These are phyloP conservation scores for Incumbomyces delicatus DNA, from an alignment of 2,329 filamentous ascomycete genomes.

Conservation along the genomic window DNA sequence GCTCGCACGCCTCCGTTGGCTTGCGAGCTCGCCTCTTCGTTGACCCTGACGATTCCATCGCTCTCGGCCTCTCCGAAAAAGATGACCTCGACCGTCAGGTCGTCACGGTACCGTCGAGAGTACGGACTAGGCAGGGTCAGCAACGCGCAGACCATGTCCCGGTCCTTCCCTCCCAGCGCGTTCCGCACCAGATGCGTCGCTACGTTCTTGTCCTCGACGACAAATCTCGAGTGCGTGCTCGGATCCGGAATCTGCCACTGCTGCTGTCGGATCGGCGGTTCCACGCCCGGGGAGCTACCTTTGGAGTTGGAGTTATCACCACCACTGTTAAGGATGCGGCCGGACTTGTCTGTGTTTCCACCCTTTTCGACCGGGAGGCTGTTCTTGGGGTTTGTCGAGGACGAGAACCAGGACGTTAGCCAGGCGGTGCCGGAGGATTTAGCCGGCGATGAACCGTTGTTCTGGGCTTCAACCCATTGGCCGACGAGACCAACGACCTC, in stretches of 20 bases:
- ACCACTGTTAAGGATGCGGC: constrained; percentile 34
- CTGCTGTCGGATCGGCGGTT: constrained; percentile 67
- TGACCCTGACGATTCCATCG: constrained; percentile 69
- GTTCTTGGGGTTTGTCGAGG: constrained; percentile 33
- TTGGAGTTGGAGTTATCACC: constrained; percentile 2
- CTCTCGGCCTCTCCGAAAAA: constrained; percentile 82
- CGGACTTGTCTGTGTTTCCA: constrained; percentile 42
- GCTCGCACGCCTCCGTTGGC: constrained; percentile 33
- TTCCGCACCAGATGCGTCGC: constrained; percentile 94
- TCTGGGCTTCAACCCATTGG: constrained; percentile 85
- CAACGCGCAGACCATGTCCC: constrained; percentile 85
- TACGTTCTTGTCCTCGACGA: constrained; percentile 89
- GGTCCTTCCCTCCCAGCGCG: constrained; percentile 83
- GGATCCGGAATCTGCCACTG: constrained; percentile 79
- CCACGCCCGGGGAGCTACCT: not conserved
- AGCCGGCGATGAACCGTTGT: constrained; percentile 18
- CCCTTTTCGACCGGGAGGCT: constrained; percentile 66
- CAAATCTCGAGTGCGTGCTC: constrained; percentile 60
- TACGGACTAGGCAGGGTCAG: constrained; percentile 87
- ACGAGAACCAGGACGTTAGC: constrained; percentile 49
- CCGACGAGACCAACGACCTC: constrained; percentile 94
- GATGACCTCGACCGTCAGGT: constrained; percentile 94
- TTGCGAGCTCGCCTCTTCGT: constrained; percentile 71
- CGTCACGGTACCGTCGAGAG: constrained; percentile 83
- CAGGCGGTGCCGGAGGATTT: constrained; percentile 46